Conservation (phyloP, 2,329 filamentous ascomycete species). For the Hypoxylon sp. region DNA sequence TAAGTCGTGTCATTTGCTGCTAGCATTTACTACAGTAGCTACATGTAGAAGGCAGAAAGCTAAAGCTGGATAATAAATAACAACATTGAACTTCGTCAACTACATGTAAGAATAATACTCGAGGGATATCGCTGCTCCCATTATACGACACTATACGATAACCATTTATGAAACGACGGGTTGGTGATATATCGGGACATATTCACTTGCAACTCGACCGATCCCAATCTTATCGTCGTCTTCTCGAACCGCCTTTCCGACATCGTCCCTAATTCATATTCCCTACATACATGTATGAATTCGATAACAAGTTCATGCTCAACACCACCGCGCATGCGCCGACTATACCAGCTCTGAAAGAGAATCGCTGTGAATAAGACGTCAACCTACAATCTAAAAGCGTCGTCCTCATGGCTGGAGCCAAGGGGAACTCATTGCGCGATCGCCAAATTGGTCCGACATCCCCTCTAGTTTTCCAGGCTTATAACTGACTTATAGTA, state of each 20-base stretch:
- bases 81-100: slow-evolving; percentile 11
- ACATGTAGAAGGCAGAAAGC: neutral
- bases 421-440: slow-evolving; percentile 50
- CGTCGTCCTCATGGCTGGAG: slow-evolving; percentile 47
- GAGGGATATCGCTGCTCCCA: neutral
- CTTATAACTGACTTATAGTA: slow-evolving; percentile 33
- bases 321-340: slow-evolving; percentile 30
- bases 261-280: neutral
- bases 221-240: neutral
- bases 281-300: slow-evolving; percentile 39
- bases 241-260: neutral
- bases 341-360: slow-evolving; percentile 7
- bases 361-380: slow-evolving; percentile 16
- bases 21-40: neutral
- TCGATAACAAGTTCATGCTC: slow-evolving; percentile 22
- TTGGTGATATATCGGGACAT: slow-evolving; percentile 1
- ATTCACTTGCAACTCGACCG: slow-evolving; percentile 3
- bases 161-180: slow-evolving; percentile 17
- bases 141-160: slow-evolving; percentile 15
- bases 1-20: slow-evolving; percentile 40
- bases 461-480: slow-evolving; percentile 6
- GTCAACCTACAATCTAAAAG: neutral
- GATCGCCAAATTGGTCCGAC: slow-evolving; percentile 55
- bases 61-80: slow-evolving; percentile 1
- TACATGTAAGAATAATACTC: neutral